Evolutionary conservation across 192 early-diverging fungal genomes (phyloP).

Genomic region (Dimargaris xerosporica): DNA sequence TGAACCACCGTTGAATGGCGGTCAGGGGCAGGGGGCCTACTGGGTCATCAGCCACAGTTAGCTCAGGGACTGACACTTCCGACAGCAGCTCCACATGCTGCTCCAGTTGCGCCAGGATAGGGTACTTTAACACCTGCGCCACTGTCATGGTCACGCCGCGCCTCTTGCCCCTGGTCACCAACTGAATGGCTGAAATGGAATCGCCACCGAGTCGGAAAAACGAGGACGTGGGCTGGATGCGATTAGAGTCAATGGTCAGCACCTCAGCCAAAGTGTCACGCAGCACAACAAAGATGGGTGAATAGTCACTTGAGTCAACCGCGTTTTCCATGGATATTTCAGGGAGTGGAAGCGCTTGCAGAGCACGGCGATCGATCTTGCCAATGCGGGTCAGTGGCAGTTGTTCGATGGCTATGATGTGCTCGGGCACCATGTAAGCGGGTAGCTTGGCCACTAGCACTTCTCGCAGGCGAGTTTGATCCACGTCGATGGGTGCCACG

Average conservation of each 20-base stretch:
- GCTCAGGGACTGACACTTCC: too few relatives aligned
- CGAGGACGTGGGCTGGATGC: not conserved
- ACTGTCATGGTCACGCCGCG: not conserved
- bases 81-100: not conserved
- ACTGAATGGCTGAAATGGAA: conserved; percentile 1
- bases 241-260: not conserved
- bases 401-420: not conserved
- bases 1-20: not conserved
- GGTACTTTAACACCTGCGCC: not conserved
- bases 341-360: not conserved
- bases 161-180: not conserved
- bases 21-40: not conserved
- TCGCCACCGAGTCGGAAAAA: conserved; percentile 7
- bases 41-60: not conserved
- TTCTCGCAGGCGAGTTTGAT: not conserved
- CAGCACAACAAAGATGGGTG: not conserved
- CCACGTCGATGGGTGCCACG: not conserved
- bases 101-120: not conserved
- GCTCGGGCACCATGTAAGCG: not conserved
- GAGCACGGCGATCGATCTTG: not conserved
- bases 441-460: not conserved
- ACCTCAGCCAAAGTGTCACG: not conserved
- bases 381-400: not conserved
- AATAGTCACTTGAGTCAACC: too few relatives aligned
- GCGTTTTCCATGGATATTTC: too few relatives aligned